Conservation (phyloP, 2,329 filamentous ascomycete genomes). For the Mycocentrospora acerina region DNA sequence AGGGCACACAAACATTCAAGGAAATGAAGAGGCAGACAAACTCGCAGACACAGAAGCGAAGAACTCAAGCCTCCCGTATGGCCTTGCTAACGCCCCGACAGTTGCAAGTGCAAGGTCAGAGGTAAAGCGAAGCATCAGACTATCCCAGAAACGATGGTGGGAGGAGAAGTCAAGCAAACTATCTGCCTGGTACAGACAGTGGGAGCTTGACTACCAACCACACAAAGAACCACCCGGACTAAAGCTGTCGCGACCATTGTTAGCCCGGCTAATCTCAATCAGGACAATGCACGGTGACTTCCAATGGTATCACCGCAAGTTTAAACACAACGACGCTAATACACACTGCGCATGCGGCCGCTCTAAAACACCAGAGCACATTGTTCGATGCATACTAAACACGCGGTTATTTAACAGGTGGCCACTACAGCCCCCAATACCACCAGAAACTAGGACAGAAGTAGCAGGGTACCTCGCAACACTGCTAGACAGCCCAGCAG, state of each 20-base stretch:
- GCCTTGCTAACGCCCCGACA: background rate
- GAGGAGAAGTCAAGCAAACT: slow-evolving; percentile 3
- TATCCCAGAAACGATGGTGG: background rate
- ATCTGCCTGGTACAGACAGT: slow-evolving; percentile 3
- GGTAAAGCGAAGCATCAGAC: background rate
- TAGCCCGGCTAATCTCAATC: slow-evolving; percentile 5
- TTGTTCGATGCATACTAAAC: slow-evolving; percentile 1
- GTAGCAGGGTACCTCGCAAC: too few species aligned
- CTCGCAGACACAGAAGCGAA: background rate
- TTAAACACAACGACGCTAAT: slow-evolving; percentile 6
- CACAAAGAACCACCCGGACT: background rate
- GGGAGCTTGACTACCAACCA: slow-evolving; percentile 1
- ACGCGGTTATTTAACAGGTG: too few species aligned
- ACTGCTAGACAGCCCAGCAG: too few species aligned
- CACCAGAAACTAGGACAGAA: too few species aligned
- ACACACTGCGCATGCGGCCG: slow-evolving; percentile 1
- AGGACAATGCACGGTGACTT: slow-evolving; percentile 6
- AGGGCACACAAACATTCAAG: slow-evolving; percentile 1
- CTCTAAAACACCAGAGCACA: slow-evolving; percentile 2
- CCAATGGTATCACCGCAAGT: slow-evolving; percentile 9
- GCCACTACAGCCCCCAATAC: too few species aligned
- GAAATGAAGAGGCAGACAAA: background rate
- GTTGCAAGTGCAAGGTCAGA: background rate
- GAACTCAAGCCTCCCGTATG: background rate
- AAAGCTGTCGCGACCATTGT: slow-evolving; percentile 1